Percentiles rank a stretch among this genome's conserved stretches.
These are phyloP conservation scores for Tuber umbilicatum DNA, from an alignment of 495 filamentous ascomycete genomes.

Conservation along the genomic window DNA sequence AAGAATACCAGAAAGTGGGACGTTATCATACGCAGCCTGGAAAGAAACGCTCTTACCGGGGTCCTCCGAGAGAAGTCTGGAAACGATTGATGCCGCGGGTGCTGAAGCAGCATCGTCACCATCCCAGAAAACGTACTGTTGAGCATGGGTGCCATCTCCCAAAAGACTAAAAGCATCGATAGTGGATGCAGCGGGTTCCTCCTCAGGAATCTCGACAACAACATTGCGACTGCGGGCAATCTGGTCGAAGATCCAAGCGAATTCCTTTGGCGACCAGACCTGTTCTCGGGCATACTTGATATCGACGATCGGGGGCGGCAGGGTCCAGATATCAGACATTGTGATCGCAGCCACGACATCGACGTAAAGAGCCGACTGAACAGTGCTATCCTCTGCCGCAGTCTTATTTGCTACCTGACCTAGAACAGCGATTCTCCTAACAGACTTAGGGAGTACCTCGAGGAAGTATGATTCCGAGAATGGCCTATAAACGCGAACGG, in stretches of 20 bases:
- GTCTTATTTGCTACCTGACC: slow-evolving; percentile 47
- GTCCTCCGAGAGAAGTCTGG: slow-evolving; percentile 66
- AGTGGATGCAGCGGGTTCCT: slow-evolving; percentile 33
- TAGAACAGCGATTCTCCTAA: slow-evolving; percentile 61
- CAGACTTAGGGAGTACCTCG: slow-evolving; percentile 65
- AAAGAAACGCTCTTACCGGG: slow-evolving; percentile 69
- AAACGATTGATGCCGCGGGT: slow-evolving; percentile 59
- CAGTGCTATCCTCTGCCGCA: slow-evolving; percentile 58
- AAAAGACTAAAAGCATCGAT: slow-evolving; percentile 35
- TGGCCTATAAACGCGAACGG: slow-evolving; percentile 86
- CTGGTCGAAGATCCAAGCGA: slow-evolving; percentile 58
- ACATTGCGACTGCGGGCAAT: slow-evolving; percentile 45
- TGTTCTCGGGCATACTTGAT: slow-evolving; percentile 82
- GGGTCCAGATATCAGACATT: slow-evolving; percentile 61
- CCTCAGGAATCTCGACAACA: slow-evolving; percentile 42
- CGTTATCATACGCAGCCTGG: slow-evolving; percentile 72
- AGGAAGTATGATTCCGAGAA: slow-evolving; percentile 93
- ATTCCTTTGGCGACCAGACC: slow-evolving; percentile 70
- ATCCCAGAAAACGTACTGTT: slow-evolving; percentile 94
- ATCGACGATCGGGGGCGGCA: slow-evolving; percentile 60
- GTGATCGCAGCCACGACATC: slow-evolving; percentile 80
- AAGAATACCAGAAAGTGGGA: slow-evolving; percentile 74
- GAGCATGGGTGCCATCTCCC: slow-evolving; percentile 48
- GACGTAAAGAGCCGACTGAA: slow-evolving; percentile 75
- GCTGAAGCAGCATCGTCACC: slow-evolving; percentile 64